A percentile compares a stretch with the other conserved stretches of the same genome.
Conservation (phyloP, 371 early-diverging fungal genomes). For the Mucor lusitanicus region DNA sequence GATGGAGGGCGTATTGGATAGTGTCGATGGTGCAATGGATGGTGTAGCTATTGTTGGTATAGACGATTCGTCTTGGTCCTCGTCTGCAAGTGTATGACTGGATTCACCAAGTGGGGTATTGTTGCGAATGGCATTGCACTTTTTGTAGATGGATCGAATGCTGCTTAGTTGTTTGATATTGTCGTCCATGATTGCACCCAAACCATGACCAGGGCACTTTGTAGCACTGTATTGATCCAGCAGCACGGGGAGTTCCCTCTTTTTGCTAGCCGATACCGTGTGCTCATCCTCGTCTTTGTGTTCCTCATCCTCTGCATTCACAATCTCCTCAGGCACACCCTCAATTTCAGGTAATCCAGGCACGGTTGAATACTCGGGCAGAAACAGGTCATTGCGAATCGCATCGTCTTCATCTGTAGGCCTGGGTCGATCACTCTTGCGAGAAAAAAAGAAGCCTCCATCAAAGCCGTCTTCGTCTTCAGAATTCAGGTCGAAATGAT, state of each 20-base stretch:
- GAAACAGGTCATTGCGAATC: constrained; percentile 40
- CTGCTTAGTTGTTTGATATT: constrained; percentile 60
- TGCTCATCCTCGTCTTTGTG: not conserved
- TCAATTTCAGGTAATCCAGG: constrained; percentile 49
- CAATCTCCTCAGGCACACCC: constrained; percentile 6
- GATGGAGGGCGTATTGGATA: too few species aligned
- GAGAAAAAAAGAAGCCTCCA: constrained; percentile 47
- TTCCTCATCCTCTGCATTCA: constrained; percentile 13
- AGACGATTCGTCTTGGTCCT: not conserved
- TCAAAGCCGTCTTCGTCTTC: constrained; percentile 52
- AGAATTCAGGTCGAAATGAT: constrained; percentile 43
- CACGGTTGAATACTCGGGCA: constrained; percentile 53
- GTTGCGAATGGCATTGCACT: constrained; percentile 66
- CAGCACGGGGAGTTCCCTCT: constrained; percentile 19
- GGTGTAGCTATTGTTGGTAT: too few species aligned
- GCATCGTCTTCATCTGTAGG: constrained; percentile 42
- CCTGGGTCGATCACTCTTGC: constrained; percentile 28
- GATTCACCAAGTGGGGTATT: constrained; percentile 30
- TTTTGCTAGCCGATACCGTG: not conserved
- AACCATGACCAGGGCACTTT: constrained; percentile 53
- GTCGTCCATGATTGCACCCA: constrained; percentile 55
- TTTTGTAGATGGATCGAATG: constrained; percentile 69
- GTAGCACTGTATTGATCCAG: constrained; percentile 58
- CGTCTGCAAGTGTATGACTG: not conserved
- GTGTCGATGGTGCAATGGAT: too few species aligned